phyloP scores from a whole-genome alignment of 192 early-diverging fungal genomes.

The Umbelopsis sp. region DNA sequence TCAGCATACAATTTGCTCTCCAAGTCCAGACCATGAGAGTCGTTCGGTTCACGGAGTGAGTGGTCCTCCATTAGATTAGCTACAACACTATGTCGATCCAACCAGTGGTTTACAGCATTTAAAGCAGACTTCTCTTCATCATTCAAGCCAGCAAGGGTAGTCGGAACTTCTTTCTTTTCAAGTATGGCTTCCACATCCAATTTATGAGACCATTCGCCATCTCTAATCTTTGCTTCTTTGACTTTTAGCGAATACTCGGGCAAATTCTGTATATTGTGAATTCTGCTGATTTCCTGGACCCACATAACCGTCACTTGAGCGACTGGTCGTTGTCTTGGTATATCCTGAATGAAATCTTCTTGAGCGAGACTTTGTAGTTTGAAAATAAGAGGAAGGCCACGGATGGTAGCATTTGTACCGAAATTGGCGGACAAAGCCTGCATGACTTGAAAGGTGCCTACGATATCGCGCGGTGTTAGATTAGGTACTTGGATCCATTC shows the following conservation, averaged over 20 bases:
- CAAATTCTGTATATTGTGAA: conserved; percentile 17
- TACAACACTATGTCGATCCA: conserved; percentile 25
- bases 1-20: conserved; percentile 37
- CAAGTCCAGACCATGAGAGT: conserved; percentile 36
- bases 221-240: neutral
- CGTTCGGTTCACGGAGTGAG: conserved; percentile 21
- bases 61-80: conserved; percentile 26
- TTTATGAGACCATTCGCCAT: conserved; percentile 12
- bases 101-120: conserved; percentile 9
- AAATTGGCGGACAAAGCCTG: conserved; percentile 20
- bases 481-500: conserved; percentile 25
- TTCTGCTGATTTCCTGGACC: neutral
- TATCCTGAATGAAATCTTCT: conserved; percentile 5
- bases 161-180: neutral
- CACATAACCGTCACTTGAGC: conserved; percentile 4
- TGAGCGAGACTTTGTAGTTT: conserved; percentile 22
- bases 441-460: conserved; percentile 13
- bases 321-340: conserved; percentile 15
- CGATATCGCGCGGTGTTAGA: conserved; percentile 4
- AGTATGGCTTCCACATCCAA: neutral
- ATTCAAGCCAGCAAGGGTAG: neutral
- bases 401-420: conserved; percentile 29
- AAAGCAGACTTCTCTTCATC: conserved; percentile 5
- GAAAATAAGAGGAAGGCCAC: conserved; percentile 22
- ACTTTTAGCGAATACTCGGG: conserved; percentile 9